A percentile compares a stretch with the other conserved stretches of the same genome.
Conservation (phyloP, 345 rosid genomes). For the Gynandropsis gynandra region DNA sequence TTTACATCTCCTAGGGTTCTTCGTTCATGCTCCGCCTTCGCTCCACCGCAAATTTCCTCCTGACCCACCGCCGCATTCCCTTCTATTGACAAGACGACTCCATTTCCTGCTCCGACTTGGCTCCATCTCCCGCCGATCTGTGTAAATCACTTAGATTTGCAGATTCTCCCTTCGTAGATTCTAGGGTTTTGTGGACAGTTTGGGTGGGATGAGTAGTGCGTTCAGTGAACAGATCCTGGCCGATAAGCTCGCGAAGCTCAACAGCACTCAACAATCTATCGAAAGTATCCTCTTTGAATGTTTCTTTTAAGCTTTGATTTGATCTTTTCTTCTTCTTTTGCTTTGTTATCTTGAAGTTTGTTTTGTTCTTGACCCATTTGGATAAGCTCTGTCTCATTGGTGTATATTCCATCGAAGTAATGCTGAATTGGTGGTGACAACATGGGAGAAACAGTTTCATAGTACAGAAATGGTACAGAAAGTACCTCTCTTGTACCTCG, state of each 20-base stretch:
- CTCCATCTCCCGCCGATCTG: too few relatives aligned
- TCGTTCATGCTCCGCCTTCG: slow-evolving; percentile 10
- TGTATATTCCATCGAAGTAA: slow-evolving; percentile 88
- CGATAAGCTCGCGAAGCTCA: slow-evolving; percentile 97
- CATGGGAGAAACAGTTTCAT: slow-evolving; percentile 96
- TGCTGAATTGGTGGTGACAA: slow-evolving; percentile 71
- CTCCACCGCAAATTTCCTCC: slow-evolving; percentile 18
- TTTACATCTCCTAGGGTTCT: slow-evolving; percentile 24
- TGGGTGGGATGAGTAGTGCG: slow-evolving; percentile 76
- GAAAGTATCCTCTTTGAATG: slow-evolving; percentile 66
- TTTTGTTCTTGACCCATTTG: slow-evolving; percentile 34
- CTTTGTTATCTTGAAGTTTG: not conserved
- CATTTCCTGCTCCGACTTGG: slow-evolving; percentile 5
- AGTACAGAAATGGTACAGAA: slow-evolving; percentile 63
- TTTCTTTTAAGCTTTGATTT: not conserved
- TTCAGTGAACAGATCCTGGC: slow-evolving; percentile 91
- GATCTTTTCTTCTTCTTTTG: not conserved
- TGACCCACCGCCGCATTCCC: slow-evolving; percentile 19
- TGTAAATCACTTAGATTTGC: not conserved
- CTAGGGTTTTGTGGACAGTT: slow-evolving; percentile 12
- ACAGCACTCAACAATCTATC: slow-evolving; percentile 91
- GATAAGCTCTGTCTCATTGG: slow-evolving; percentile 82
- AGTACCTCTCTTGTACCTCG: slow-evolving; percentile 86
- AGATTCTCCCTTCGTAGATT: slow-evolving; percentile 10
- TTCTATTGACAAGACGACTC: slow-evolving; percentile 1